Conservation (phyloP, 2,329 filamentous ascomycete species). For the Sphaerulina vaccinii region DNA sequence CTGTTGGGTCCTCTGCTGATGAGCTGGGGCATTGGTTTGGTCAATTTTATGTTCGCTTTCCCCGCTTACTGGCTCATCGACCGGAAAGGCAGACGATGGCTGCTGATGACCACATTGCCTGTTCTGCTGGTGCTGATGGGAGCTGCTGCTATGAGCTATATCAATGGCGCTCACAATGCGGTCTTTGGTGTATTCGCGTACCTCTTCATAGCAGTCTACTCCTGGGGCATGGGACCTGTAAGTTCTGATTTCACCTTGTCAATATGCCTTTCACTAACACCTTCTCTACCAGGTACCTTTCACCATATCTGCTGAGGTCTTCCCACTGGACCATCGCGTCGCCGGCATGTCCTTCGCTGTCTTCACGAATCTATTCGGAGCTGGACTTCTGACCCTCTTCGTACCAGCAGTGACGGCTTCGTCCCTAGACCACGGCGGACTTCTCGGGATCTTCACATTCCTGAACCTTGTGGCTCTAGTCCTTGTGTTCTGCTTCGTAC, state of each 20-base stretch:
- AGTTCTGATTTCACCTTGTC: neutral
- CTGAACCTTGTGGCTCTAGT: constrained; percentile 34
- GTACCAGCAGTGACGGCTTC: constrained; percentile 28
- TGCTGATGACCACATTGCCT: constrained; percentile 48
- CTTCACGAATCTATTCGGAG: constrained; percentile 35
- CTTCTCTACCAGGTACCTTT: constrained; percentile 53
- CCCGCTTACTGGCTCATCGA: constrained; percentile 62
- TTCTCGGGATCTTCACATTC: constrained; percentile 34
- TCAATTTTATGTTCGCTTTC: constrained; percentile 25
- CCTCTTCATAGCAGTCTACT: constrained; percentile 46
- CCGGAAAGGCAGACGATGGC: constrained; percentile 54
- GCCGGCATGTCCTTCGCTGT: constrained; percentile 70
- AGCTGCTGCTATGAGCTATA: constrained; percentile 52
- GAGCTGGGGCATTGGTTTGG: constrained; percentile 33
- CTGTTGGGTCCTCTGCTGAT: constrained; percentile 28
- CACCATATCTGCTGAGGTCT: constrained; percentile 68
- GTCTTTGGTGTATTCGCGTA: constrained; percentile 58
- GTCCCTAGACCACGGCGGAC: constrained; percentile 20
- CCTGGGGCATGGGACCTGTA: constrained; percentile 50
- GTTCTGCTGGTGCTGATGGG: constrained; percentile 50
- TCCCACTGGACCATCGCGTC: constrained; percentile 64
- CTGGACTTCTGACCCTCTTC: constrained; percentile 33
- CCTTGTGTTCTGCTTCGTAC: constrained; percentile 36
- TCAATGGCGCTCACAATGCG: constrained; percentile 50
- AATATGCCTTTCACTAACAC: neutral